Evolutionary conservation across 2,329 filamentous ascomycete genomes (phyloP).

Genomic region (Penicillium psychrosexuale): DNA sequence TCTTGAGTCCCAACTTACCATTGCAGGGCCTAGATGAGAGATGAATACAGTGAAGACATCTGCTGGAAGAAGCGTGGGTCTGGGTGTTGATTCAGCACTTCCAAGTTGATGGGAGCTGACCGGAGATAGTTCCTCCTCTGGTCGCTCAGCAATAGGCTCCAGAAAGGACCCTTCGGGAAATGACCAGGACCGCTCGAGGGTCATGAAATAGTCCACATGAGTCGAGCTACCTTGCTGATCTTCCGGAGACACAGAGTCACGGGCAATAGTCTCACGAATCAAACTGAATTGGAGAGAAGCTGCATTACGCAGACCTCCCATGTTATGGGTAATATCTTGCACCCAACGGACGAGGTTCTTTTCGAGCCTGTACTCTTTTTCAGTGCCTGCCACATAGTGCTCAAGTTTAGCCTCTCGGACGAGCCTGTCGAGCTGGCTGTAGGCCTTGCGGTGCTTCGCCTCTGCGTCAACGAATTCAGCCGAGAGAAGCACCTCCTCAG

Average conservation of each 20-base stretch:
- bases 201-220: constrained; percentile 15
- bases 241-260: constrained; percentile 16
- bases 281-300: constrained; percentile 85
- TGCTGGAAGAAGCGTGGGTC: constrained; percentile 51
- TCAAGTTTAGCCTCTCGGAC: constrained; percentile 85
- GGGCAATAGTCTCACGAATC: constrained; percentile 58
- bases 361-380: constrained; percentile 74
- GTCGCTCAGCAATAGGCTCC: constrained; percentile 61
- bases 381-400: constrained; percentile 76
- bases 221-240: constrained; percentile 18
- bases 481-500: constrained; percentile 71
- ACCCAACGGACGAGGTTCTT: constrained; percentile 78
- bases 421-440: constrained; percentile 69
- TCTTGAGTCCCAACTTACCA: constrained; percentile 48
- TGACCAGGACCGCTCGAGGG: constrained; percentile 32
- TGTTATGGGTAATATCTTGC: constrained; percentile 79
- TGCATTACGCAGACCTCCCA: constrained; percentile 86
- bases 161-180: constrained; percentile 49
- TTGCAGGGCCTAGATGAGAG: constrained; percentile 79
- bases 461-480: constrained; percentile 62
- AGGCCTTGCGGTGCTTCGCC: constrained; percentile 63
- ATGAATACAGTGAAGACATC: constrained; percentile 95
- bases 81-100: constrained; percentile 11
- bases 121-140: constrained; percentile 50
- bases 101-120: constrained; percentile 7